Percentiles rank a stretch among this genome's conserved stretches.
These are phyloP conservation scores for Takashimella tepidaria DNA, from an alignment of 1,284 basidiomycete genomes.

Conservation along the genomic window DNA sequence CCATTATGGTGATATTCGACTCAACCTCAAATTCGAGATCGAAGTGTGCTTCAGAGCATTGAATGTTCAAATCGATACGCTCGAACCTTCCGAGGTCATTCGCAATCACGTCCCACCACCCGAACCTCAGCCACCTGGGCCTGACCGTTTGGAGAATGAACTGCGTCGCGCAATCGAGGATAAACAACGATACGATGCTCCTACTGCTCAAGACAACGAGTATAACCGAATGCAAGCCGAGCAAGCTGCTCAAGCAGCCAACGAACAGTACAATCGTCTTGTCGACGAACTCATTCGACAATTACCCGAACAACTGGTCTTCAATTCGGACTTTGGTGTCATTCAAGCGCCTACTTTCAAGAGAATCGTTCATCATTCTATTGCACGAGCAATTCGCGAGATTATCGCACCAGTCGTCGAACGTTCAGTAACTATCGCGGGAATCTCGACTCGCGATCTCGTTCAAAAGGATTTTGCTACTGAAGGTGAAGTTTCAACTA, in stretches of 20 bases:
- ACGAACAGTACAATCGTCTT: slow-evolving; percentile 45
- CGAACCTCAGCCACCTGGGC: slow-evolving; percentile 36
- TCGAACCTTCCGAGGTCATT: slow-evolving; percentile 80
- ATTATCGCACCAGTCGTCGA: slow-evolving; percentile 98
- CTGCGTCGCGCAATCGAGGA: slow-evolving; percentile 36
- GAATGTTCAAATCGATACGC: slow-evolving; percentile 76
- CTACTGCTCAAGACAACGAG: slow-evolving; percentile 28
- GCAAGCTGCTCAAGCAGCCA: slow-evolving; percentile 44
- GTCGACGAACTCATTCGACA: slow-evolving; percentile 60
- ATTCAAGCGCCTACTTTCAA: slow-evolving; percentile 77
- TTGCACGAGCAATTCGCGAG: slow-evolving; percentile 94
- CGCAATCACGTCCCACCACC: slow-evolving; percentile 45
- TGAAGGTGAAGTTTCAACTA: slow-evolving; percentile 83
- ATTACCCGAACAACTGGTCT: slow-evolving; percentile 69
- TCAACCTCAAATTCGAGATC: slow-evolving; percentile 98
- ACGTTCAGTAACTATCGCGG: slow-evolving; percentile 97
- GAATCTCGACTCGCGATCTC: slow-evolving; percentile 93
- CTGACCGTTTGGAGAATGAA: slow-evolving; percentile 39
- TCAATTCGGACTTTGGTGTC: slow-evolving; percentile 59
- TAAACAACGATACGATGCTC: slow-evolving; percentile 30
- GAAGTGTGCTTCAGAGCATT: slow-evolving; percentile 93
- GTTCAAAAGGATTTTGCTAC: slow-evolving; percentile 96
- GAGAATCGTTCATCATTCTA: slow-evolving; percentile 82
- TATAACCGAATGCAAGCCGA: slow-evolving; percentile 44
- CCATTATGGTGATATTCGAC: slow-evolving; percentile 91